Percentiles rank a stretch among this genome's conserved stretches.
phyloP scores from a whole-genome alignment of 2,329 filamentous ascomycete genomes.

The Pseudogymnoascus sp. region DNA sequence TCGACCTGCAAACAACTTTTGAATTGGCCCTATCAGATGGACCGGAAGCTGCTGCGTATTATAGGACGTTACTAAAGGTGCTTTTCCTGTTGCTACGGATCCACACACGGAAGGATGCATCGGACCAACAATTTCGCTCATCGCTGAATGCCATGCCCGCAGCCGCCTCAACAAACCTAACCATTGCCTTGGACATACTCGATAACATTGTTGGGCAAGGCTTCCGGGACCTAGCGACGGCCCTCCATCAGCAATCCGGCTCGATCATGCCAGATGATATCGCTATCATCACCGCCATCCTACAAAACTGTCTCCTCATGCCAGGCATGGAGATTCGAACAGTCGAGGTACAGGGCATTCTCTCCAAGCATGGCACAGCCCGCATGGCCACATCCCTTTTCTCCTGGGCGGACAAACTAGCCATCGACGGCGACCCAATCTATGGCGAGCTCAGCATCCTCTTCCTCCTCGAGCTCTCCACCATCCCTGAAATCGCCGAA shows the following conservation, averaged over 20 bases:
- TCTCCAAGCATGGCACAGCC: conserved; percentile 64
- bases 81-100: conserved; percentile 76
- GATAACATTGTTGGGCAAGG: conserved; percentile 72
- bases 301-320: conserved; percentile 76
- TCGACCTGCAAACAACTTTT: conserved; percentile 47
- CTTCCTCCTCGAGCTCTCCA: conserved; percentile 82
- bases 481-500: conserved; percentile 73
- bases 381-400: conserved; percentile 82
- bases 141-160: conserved; percentile 17
- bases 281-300: conserved; percentile 75
- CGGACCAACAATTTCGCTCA: conserved; percentile 27
- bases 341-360: conserved; percentile 61
- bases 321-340: conserved; percentile 68
- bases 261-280: conserved; percentile 71
- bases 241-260: conserved; percentile 68
- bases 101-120: conserved; percentile 31
- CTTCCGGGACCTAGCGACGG: conserved; percentile 71
- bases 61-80: conserved; percentile 74
- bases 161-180: conserved; percentile 29
- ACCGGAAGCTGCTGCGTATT: conserved; percentile 54
- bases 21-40: conserved; percentile 50
- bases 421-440: conserved; percentile 71
- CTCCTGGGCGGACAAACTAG: conserved; percentile 84
- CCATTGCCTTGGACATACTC: conserved; percentile 60
- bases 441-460: conserved; percentile 89